phyloP scores from a whole-genome alignment of 148 eudicot genomes.

The Vaccinium myrtillus region DNA sequence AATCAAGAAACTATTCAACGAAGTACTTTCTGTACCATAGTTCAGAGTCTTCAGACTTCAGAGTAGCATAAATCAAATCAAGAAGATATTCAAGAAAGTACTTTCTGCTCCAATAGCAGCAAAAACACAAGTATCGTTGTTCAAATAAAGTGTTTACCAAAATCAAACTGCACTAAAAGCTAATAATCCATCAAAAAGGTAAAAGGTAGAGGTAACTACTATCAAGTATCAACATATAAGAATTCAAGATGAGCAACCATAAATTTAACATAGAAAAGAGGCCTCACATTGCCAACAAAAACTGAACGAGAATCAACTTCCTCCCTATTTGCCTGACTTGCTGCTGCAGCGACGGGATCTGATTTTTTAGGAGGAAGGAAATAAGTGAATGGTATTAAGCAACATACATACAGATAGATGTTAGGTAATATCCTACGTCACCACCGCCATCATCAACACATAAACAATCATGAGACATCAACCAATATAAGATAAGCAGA shows the following conservation, averaged over 20 bases:
- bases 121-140: not conserved
- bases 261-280: not conserved
- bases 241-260: not conserved
- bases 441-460: not conserved
- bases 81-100: no score
- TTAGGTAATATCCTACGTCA: not conserved
- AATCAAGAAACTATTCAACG: not conserved
- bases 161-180: not conserved
- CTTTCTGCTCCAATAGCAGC: not conserved
- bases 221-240: not conserved
- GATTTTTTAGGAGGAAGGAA: constrained; percentile 15
- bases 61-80: not conserved
- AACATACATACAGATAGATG: not conserved
- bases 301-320: constrained; percentile 82
- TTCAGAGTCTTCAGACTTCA: no score
- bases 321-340: constrained; percentile 66
- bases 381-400: not conserved
- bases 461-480: not conserved
- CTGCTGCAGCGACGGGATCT: constrained; percentile 63
- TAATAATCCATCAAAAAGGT: not conserved
- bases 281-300: constrained; percentile 83
- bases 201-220: not conserved
- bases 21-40: not conserved
- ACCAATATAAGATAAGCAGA: not conserved
- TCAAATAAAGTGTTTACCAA: not conserved